A percentile compares a stretch with the other conserved stretches of the same genome.
Evolutionary conservation across 805 yeast species (phyloP).

Genomic region (Scheffersomyces amazonensis): DNA sequence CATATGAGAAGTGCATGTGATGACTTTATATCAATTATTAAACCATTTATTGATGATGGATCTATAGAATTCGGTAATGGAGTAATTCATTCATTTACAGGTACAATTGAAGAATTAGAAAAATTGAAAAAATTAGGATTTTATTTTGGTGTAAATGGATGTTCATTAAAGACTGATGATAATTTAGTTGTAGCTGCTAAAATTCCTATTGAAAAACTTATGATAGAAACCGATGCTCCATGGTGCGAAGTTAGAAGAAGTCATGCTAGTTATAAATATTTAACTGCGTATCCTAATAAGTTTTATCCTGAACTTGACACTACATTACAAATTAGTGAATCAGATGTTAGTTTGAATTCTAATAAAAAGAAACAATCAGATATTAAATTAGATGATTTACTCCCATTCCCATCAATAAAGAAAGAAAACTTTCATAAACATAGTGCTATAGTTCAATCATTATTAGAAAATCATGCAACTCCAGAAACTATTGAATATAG

Average conservation of each 20-base stretch:
- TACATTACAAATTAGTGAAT: conserved; percentile 4
- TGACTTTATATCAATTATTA: conserved; percentile 67
- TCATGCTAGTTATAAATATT: conserved; percentile 65
- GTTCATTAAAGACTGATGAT: conserved; percentile 79
- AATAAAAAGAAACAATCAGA: conserved; percentile 9
- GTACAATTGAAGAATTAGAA: conserved; percentile 61
- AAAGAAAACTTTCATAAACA: conserved; percentile 55
- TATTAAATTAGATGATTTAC: conserved; percentile 42
- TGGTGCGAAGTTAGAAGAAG: conserved; percentile 94
- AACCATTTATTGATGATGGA: conserved; percentile 56
- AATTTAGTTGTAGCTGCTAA: conserved; percentile 61
- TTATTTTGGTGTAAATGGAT: conserved; percentile 86
- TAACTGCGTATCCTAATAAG: conserved; percentile 55
- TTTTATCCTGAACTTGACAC: conserved; percentile 45
- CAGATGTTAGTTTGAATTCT: not conserved
- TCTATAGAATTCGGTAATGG: conserved; percentile 49
- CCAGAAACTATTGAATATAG: conserved; percentile 8
- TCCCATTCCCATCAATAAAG: conserved; percentile 65
- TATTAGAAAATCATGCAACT: conserved; percentile 6
- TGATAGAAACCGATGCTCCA: conserved; percentile 96
- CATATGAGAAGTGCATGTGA: conserved; percentile 86
- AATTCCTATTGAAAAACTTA: conserved; percentile 68
- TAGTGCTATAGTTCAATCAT: conserved; percentile 9
- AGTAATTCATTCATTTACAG: conserved; percentile 97
- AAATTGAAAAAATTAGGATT: conserved; percentile 57